Conservation (phyloP, 148 eudicot genomes). For the Dianthus caryophyllus region DNA sequence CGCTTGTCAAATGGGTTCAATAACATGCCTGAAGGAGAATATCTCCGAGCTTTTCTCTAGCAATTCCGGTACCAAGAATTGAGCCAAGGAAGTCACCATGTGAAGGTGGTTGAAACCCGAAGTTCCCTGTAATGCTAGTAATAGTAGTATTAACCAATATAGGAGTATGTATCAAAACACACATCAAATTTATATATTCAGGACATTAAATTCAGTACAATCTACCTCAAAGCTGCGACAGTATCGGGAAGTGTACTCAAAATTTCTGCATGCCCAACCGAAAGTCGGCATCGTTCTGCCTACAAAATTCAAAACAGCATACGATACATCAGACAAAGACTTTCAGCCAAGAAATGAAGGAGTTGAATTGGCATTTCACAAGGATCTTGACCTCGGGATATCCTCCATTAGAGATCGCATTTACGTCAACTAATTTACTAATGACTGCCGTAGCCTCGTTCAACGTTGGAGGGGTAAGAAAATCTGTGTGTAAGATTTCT, state of each 20-base stretch:
- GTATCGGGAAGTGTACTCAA: constrained; percentile 54
- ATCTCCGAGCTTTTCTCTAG: constrained; percentile 89
- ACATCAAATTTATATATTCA: neutral
- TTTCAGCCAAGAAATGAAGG: constrained; percentile 1
- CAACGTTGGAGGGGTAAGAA: constrained; percentile 72
- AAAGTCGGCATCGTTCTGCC: constrained; percentile 95
- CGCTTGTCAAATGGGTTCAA: constrained; percentile 4
- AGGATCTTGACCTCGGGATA: constrained; percentile 62
- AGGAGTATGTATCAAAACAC: neutral
- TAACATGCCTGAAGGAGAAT: constrained; percentile 70
- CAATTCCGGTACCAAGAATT: constrained; percentile 81
- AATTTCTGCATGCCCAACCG: constrained; percentile 75
- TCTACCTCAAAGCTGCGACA: constrained; percentile 74
- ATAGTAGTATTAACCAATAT: constrained; percentile 26
- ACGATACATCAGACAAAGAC: neutral
- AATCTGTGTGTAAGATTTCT: constrained; percentile 79
- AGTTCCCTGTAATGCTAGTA: constrained; percentile 82
- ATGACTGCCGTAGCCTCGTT: constrained; percentile 61
- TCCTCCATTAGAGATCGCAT: constrained; percentile 70
- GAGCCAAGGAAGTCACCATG: constrained; percentile 97
- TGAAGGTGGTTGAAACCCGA: constrained; percentile 67
- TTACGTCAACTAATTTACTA: constrained; percentile 59
- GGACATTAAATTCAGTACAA: constrained; percentile 8
- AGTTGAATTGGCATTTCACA: neutral
- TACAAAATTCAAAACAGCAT: constrained; percentile 22